These are phyloP conservation scores for Acanthamoeba rhysodes DNA, from an alignment of 208 protist species.

Conservation along the genomic window DNA sequence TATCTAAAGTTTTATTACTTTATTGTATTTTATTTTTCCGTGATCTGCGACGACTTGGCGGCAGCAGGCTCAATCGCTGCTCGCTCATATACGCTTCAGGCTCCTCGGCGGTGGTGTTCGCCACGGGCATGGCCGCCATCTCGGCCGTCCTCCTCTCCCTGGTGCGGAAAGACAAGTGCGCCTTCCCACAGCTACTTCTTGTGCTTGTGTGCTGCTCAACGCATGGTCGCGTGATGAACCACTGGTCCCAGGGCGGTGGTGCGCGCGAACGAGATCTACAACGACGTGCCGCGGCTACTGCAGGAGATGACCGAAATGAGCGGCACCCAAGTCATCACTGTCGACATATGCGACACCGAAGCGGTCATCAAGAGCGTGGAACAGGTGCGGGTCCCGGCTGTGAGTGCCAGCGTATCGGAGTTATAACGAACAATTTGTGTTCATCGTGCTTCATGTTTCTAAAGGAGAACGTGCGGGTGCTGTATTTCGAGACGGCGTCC, in stretches of 20 bases:
- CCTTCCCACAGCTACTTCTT: too few species aligned
- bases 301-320: neutral
- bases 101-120: conserved; percentile 24
- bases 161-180: neutral
- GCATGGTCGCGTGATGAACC: neutral
- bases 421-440: neutral
- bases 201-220: too few species aligned
- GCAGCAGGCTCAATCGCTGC: too few species aligned
- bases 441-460: neutral
- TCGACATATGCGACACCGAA: conserved; percentile 18
- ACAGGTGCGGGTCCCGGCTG: neutral
- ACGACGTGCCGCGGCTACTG: neutral
- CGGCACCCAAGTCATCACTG: neutral
- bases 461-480: neutral
- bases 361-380: neutral
- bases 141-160: conserved; percentile 1
- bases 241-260: neutral
- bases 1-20: neutral
- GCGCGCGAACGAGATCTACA: neutral
- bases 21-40: neutral
- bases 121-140: conserved; percentile 38
- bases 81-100: neutral
- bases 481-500: neutral
- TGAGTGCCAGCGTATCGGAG: too few species aligned
- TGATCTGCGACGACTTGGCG: too few species aligned